Evolutionary conservation across 495 filamentous ascomycete species (phyloP), one percentile per base, ranked within the genome.

Genomic region (Daldinia bambusicola): DNA sequence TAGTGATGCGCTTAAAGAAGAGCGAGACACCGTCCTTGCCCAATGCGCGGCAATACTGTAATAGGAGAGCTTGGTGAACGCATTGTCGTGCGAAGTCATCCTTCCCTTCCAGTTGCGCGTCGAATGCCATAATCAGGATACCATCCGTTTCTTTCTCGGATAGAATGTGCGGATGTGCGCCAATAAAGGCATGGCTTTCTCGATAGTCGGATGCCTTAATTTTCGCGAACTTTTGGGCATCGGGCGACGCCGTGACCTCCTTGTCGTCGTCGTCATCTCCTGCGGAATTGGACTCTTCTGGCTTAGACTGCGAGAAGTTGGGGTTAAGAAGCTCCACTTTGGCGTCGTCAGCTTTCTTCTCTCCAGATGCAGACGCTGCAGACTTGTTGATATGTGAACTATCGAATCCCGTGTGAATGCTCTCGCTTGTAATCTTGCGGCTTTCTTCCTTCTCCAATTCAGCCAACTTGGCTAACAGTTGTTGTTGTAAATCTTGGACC

Each of bases 1-100:
- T 98, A n/a, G 92, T 93, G 75, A 99, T 93, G 60, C 93, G 93
- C 81, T 93, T 96, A 85, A 99, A 98, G 87, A 99, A 99, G 9
- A 99, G 80, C 26, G 88, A 86, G 6, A 98, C 92, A 4, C 96
- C 95, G 75, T 98, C 94, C 41, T 86, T 87, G 57, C 95, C 94
- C 6, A 99, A 84, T 13, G 91, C 89, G 20, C 94, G 88, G 82
- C 95, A 99, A 82, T 98, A 99, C 80, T 98, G 96, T 30, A 98
- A 80, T 20, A 99, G 84, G 9, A 99, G 84, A 10, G 89, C 95
- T 78, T 98, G 94, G 80, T 99, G 95, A 34, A 99, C 94, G 79
- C 92, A 98, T 79, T 95, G 91, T 36, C 91, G 89, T 8, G 94
- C 90, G 71, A 91, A 90, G 6, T 90, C 90, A 22, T 90, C 88